Base-by-base conservation (phyloP, 306 rosid species). In the Rosa rugosa region DNA sequence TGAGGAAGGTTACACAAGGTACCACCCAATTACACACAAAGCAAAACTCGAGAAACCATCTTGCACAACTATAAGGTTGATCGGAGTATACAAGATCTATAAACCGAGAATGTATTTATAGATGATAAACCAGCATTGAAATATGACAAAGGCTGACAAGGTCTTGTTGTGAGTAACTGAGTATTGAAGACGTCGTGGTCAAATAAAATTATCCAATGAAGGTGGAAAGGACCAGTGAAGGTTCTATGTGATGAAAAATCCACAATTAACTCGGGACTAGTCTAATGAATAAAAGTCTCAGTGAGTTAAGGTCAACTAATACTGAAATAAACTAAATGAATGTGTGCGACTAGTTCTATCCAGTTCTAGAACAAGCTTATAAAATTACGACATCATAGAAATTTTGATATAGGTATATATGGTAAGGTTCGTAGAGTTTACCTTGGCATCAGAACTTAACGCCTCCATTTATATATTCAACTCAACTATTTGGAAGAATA, bases 21-120 rank as follows among this genome's bases (percentile, higher is more conserved):
- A n/a, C n/a, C n/a, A n/a, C n/a, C n/a, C n/a, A n/a, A n/a, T n/a
- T n/a, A n/a, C n/a, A n/a, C n/a, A 71, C n/a, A 59, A 20, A 76
- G 74, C 17, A 64, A 9, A 73, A 69, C 47, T 69, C 59, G 40
- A 38, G 46, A 67, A 79, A 14, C 17, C 83, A 78, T 74, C 13
- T 6, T 60, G 45, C 17, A 60, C 34, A 64, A 69, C 65, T 11
- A 25, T 38, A 36, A 36, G 67, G 10, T 60, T 2, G 64, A 25
- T 36, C 6, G n/a, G 17, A 18, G 31, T 20, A 50, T 41, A 49
- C 13, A 18, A 34, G 10, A n/a, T n/a, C 1, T 17, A n/a, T 40
- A 22, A 51, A 18, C 34, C 5, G 51, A 31, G 41, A 16, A 2
- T 25, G 18, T 23, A 38, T 74, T 57, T 4, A 54, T 73, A 20